Percentiles rank a stretch among this genome's conserved stretches.
These are phyloP conservation scores for Triticum monococcum DNA, from an alignment of 176 grass and related monocot genomes.

Conservation along the genomic window DNA sequence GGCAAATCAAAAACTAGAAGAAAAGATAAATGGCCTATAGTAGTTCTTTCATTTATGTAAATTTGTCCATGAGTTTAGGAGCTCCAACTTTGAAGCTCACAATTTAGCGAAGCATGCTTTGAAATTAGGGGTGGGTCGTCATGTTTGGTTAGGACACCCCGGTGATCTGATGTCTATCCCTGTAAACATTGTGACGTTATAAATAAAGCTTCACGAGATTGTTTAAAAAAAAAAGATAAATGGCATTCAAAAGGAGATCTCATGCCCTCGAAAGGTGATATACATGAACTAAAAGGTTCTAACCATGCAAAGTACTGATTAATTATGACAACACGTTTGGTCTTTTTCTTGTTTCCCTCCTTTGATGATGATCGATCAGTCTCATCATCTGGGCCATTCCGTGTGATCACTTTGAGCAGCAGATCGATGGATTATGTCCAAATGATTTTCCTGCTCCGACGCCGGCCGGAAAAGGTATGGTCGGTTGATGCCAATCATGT, in stretches of 20 bases:
- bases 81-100: too few relatives aligned
- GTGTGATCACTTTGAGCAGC: constrained; percentile 33
- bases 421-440: constrained; percentile 14
- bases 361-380: background rate
- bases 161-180: too few relatives aligned
- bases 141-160: too few relatives aligned
- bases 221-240: background rate
- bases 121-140: too few relatives aligned
- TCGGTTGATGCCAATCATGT: constrained; percentile 8
- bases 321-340: background rate
- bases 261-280: background rate
- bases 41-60: too few relatives aligned
- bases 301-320: constrained; percentile 15
- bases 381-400: background rate
- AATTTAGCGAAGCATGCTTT: too few relatives aligned
- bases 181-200: too few relatives aligned
- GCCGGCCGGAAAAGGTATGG: background rate
- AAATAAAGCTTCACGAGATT: too few relatives aligned
- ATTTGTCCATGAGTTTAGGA: too few relatives aligned
- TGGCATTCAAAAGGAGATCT: background rate
- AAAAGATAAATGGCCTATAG: background rate
- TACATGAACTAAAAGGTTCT: constrained; percentile 5
- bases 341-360: background rate
- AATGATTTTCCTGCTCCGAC: background rate
- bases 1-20: background rate